phyloP scores from a whole-genome alignment of 73 alveolate species.

The Halteria grandinella region DNA sequence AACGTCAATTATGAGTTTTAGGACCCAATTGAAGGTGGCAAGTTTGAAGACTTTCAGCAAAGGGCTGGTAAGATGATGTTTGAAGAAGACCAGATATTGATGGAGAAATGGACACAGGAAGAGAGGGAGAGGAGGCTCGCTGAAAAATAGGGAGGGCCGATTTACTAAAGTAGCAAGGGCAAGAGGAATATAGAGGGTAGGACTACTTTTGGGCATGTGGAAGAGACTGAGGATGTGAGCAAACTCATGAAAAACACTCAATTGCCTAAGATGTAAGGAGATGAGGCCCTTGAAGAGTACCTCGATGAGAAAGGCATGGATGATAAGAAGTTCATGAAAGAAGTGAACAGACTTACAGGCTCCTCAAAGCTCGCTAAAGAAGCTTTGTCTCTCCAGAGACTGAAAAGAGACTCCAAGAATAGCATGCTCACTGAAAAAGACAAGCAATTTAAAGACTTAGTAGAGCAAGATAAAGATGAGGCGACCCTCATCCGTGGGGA shows the following conservation, averaged over 20 bases:
- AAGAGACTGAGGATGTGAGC: neutral
- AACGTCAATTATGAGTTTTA: neutral
- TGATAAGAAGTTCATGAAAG: neutral
- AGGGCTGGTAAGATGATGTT: slow-evolving; percentile 34
- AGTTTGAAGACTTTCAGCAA: neutral
- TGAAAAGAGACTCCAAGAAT: neutral
- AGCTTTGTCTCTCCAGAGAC: neutral
- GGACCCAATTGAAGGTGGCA: neutral
- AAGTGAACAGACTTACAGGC: neutral
- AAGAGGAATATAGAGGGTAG: neutral
- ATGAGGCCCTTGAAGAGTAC: neutral
- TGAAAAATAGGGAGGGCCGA: neutral
- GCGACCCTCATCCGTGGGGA: neutral
- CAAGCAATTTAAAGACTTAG: too few relatives aligned
- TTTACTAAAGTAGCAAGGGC: neutral
- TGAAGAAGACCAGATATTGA: slow-evolving; percentile 9
- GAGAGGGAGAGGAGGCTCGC: slow-evolving; percentile 4
- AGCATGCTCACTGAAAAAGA: neutral
- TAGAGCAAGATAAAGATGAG: too few relatives aligned
- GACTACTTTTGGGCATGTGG: neutral
- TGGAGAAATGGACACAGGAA: slow-evolving; percentile 18
- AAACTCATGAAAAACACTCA: neutral
- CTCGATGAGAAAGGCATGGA: neutral
- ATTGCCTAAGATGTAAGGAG: neutral
- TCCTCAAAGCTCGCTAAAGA: neutral